Base-by-base conservation (phyloP, 768 basidiomycete genomes). In the Leccinum incarnatum region DNA sequence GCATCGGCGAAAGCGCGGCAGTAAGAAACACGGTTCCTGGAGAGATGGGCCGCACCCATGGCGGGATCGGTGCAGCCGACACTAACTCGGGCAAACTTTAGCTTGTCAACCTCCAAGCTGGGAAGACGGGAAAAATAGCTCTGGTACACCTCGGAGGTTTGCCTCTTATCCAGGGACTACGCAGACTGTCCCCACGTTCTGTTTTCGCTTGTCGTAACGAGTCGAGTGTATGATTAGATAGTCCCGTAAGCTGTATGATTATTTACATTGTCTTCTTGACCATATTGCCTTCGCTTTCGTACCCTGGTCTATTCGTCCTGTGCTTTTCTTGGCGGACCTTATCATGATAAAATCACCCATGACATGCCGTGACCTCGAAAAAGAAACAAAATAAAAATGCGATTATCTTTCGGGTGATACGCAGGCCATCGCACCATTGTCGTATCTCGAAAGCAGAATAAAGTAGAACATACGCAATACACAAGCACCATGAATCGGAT, bases 1-100 rank as follows among this genome's bases (percentile, higher is more conserved):
- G 82, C 59, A 71, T 81, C 54, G 78, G 79, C 23, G 77, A 77
- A 67, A 83, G 79, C 69, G 74, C 79, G 19, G 78, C 78, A 40
- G 72, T 82, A 52, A 73, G 81, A 53, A 67, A 76, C 63, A 58
- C 70, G 52, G 78, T 77, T 40, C 78, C 79, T 53, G 83, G 80
- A 25, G 76, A 76, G 65, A 78, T 79, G 76, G 75, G 76, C n/a
- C 66, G 65, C 53, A 67, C 77, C 47, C 65, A 72, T 57, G 78
- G 79, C 3, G 81, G 82, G 25, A 51, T 74, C 42, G 75, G 71
- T 66, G 70, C 69, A 68, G 62, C 66, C 56, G 72, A 77, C 46
- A 78, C 78, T 23, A 58, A 61, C 57, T 49, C 68, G 14, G 79
- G 77, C 53, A 63, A 74, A 72, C 77, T 78, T 49, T 80, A 75